Evolutionary conservation across 306 rosid species (phyloP).

Genomic region (Ochetophila trinervis): DNA sequence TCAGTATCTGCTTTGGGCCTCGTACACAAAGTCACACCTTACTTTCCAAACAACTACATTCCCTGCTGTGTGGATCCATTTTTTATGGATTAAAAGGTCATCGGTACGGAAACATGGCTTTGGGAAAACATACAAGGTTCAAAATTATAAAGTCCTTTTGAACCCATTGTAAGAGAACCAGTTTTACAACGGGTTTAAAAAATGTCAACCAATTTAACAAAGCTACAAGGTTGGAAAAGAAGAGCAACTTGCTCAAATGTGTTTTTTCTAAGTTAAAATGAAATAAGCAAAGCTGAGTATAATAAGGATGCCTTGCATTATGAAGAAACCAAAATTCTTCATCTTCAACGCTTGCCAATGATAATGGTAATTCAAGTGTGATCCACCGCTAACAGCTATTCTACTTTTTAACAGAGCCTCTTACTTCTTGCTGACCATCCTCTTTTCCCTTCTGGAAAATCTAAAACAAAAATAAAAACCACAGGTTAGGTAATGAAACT

Average conservation of each 20-base stretch:
- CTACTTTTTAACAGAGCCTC: constrained; percentile 26
- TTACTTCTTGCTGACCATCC: constrained; percentile 17
- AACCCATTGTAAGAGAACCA: too few species aligned
- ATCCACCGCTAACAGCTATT: constrained; percentile 21
- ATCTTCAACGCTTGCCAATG: constrained; percentile 19
- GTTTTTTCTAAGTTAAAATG: constrained; percentile 18
- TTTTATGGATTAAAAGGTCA: too few species aligned
- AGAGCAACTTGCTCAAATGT: constrained; percentile 16
- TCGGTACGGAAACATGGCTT: too few species aligned
- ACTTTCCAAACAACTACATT: too few species aligned
- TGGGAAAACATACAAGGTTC: too few species aligned
- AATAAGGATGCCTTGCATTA: constrained; percentile 21
- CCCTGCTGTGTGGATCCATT: too few species aligned
- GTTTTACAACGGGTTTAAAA: constrained; percentile 23
- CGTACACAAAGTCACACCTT: too few species aligned
- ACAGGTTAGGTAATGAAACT: constrained; percentile 25
- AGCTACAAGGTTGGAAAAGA: constrained; percentile 11
- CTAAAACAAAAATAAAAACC: constrained; percentile 27
- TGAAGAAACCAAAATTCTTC: constrained; percentile 28
- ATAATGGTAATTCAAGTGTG: constrained; percentile 15
- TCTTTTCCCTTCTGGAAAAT: constrained; percentile 13
- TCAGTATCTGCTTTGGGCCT: too few species aligned
- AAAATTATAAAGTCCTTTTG: too few species aligned
- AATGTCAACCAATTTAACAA: constrained; percentile 9
- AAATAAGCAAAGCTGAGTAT: constrained; percentile 7